phyloP scores from a whole-genome alignment of 2,329 filamentous ascomycete genomes.

The Tolypocladium guangdongense region DNA sequence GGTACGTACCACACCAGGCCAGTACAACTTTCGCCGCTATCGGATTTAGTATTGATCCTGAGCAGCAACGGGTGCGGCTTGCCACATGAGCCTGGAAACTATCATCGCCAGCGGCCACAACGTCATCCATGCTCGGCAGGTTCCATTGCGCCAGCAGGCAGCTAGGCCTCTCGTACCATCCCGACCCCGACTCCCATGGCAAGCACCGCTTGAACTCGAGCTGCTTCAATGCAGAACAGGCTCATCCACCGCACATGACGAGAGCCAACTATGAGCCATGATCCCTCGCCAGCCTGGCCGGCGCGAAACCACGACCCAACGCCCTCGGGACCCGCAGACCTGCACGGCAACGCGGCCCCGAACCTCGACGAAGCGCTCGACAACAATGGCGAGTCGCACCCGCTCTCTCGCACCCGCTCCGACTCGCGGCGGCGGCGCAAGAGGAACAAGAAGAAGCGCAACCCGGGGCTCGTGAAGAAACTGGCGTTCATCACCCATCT shows the following conservation, averaged over 20 bases:
- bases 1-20: neutral
- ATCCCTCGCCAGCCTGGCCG: slow-evolving; percentile 12
- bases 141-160: neutral
- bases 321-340: neutral
- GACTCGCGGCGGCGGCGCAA: slow-evolving; percentile 22
- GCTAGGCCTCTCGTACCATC: neutral
- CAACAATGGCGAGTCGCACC: slow-evolving; percentile 5
- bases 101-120: too few relatives aligned
- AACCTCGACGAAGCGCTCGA: neutral
- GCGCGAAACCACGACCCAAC: neutral
- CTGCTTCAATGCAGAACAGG: slow-evolving; percentile 20
- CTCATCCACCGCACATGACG: slow-evolving; percentile 21
- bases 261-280: slow-evolving; percentile 39
- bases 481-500: slow-evolving; percentile 49
- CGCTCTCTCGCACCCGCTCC: slow-evolving; percentile 12
- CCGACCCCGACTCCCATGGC: slow-evolving; percentile 9
- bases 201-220: slow-evolving; percentile 5
- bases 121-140: neutral
- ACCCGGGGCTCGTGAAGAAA: slow-evolving; percentile 42
- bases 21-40: neutral
- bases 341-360: neutral
- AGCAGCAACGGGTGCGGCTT: neutral
- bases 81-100: too few relatives aligned
- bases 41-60: slow-evolving; percentile 4
- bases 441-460: slow-evolving; percentile 25